These are phyloP conservation scores for Hirsutella rhossiliensis DNA, from an alignment of 2,329 filamentous ascomycete species.

Conservation along the genomic window DNA sequence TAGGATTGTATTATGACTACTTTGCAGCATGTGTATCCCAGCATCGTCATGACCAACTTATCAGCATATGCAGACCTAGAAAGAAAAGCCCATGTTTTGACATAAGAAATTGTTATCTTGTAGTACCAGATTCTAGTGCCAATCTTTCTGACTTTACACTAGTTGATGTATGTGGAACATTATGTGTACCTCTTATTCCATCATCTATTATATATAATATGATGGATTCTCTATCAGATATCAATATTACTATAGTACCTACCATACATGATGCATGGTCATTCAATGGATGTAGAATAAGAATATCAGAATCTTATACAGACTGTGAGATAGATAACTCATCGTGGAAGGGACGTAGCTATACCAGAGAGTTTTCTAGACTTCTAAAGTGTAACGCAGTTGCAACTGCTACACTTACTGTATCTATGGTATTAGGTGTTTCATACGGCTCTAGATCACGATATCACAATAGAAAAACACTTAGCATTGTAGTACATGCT, in stretches of 20 bases:
- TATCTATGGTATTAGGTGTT: background rate
- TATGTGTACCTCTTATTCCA: background rate
- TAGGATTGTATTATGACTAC: background rate
- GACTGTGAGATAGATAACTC: background rate
- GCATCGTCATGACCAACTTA: background rate
- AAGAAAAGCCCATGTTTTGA: background rate
- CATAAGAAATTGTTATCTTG: background rate
- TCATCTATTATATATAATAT: background rate
- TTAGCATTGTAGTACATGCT: background rate
- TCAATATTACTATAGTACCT: background rate
- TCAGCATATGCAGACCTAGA: background rate
- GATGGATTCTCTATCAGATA: background rate
- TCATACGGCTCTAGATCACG: background rate
- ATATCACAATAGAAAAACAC: background rate
- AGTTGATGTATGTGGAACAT: background rate
- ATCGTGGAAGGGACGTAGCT: background rate
- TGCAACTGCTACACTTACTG: background rate
- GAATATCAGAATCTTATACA: background rate
- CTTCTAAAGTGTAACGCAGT: background rate
- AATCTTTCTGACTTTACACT: background rate
- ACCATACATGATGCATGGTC: background rate
- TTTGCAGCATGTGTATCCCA: background rate
- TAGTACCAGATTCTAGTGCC: background rate
- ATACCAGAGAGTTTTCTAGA: background rate
- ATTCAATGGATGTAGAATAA: background rate